Percentiles rank a stretch among this genome's conserved stretches.
Evolutionary conservation across 2,329 filamentous ascomycete species (phyloP).

Genomic region (Whalleya microplaca): DNA sequence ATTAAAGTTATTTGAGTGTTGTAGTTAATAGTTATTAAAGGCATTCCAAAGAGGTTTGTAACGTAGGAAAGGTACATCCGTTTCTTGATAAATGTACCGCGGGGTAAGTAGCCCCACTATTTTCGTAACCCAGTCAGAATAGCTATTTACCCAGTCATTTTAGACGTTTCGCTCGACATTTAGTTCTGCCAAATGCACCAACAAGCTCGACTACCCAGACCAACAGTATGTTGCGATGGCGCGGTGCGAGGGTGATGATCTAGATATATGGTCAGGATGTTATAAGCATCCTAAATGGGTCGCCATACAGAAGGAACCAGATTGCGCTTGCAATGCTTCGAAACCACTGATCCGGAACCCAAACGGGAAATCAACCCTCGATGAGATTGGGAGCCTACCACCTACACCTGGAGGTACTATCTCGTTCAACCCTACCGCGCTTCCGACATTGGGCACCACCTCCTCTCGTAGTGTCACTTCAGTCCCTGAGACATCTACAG

Average conservation of each 20-base stretch:
- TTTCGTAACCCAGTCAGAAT: too few relatives aligned
- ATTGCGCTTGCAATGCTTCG: slow-evolving; percentile 30
- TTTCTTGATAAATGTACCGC: too few relatives aligned
- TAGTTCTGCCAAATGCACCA: slow-evolving; percentile 26
- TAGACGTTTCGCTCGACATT: too few relatives aligned
- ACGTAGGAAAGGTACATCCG: too few relatives aligned
- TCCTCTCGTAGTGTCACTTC: not conserved
- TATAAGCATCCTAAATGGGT: slow-evolving; percentile 22
- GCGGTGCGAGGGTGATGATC: slow-evolving; percentile 30
- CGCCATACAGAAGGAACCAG: slow-evolving; percentile 27
- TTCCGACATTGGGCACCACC: slow-evolving; percentile 17
- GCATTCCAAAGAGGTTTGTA: too few relatives aligned
- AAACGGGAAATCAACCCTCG: slow-evolving; percentile 27
- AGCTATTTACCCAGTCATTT: too few relatives aligned
- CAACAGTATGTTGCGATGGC: slow-evolving; percentile 33
- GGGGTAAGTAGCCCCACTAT: too few relatives aligned
- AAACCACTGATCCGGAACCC: slow-evolving; percentile 27
- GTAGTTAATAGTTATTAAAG: too few relatives aligned
- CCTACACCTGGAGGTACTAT: slow-evolving; percentile 30
- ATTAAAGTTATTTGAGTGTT: too few relatives aligned
- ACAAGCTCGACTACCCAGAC: slow-evolving; percentile 30
- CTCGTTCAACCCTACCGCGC: slow-evolving; percentile 30
- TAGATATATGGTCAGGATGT: slow-evolving; percentile 31
- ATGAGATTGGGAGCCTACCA: slow-evolving; percentile 27
- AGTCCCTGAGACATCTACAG: not conserved